Evolutionary conservation across 75 land plant genomes (phyloP).

Genomic region (Cunninghamia lanceolata): DNA sequence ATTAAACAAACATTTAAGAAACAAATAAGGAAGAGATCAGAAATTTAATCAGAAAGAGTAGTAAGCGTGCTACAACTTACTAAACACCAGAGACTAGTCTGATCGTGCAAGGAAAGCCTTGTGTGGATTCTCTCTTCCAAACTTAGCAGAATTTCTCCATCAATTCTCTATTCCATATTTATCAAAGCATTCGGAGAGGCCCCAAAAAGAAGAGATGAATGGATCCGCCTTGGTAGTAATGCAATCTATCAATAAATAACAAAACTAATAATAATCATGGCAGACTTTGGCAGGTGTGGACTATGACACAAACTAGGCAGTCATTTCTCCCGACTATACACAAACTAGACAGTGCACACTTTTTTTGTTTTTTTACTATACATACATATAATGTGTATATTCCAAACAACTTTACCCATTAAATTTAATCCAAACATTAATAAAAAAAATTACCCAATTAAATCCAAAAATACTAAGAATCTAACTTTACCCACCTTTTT

Average conservation of each 20-base stretch:
- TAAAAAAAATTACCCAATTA: no score
- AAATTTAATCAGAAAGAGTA: no score
- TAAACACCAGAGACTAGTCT: neutral
- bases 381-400: neutral
- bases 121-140: neutral
- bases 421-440: no score
- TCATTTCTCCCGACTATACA: neutral
- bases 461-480: no score
- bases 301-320: neutral
- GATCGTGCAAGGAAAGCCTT: neutral
- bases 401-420: neutral
- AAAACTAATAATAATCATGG: neutral
- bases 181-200: neutral
- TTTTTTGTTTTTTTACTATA: no score
- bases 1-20: neutral
- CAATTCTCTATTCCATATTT: neutral
- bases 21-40: neutral
- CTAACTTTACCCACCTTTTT: neutral
- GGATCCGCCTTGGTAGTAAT: neutral
- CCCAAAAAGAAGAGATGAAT: neutral
- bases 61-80: neutral
- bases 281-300: neutral
- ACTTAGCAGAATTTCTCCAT: neutral
- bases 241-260: neutral
- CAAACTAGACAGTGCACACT: no score